A percentile compares a stretch with the other conserved stretches of the same genome.
Conservation (phyloP, 331 rosid genomes). For the Pyrus hybrid region DNA sequence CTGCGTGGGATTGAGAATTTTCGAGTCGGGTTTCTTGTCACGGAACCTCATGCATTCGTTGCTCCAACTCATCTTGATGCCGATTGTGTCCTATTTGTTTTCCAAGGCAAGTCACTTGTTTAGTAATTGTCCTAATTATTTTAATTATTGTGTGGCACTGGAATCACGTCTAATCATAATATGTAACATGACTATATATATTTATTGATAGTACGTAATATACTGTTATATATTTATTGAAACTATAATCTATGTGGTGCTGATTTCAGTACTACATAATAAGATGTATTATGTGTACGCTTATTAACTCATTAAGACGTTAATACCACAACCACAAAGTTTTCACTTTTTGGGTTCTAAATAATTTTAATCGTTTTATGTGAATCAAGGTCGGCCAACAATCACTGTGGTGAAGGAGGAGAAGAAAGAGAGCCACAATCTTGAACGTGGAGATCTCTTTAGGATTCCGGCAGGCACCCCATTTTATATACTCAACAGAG, state of each 20-base stretch:
- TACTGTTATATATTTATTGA: too few relatives aligned
- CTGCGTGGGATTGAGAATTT: slow-evolving; percentile 53
- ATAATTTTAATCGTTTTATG: too few relatives aligned
- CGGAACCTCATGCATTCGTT: slow-evolving; percentile 33
- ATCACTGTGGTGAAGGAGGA: slow-evolving; percentile 37
- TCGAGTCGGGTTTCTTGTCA: slow-evolving; percentile 41
- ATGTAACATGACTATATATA: too few relatives aligned
- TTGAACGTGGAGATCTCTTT: slow-evolving; percentile 49
- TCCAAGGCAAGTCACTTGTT: slow-evolving; percentile 24
- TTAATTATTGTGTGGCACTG: too few relatives aligned
- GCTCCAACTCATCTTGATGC: slow-evolving; percentile 55
- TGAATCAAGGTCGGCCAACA: slow-evolving; percentile 40
- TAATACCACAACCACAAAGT: too few relatives aligned
- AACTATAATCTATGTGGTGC: too few relatives aligned
- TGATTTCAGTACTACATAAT: too few relatives aligned
- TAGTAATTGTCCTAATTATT: background rate
- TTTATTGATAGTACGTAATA: too few relatives aligned
- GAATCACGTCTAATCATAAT: too few relatives aligned
- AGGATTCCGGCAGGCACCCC: slow-evolving; percentile 51
- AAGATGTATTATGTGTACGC: too few relatives aligned
- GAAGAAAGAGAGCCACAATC: slow-evolving; percentile 32
- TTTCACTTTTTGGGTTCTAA: background rate
- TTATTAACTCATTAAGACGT: too few relatives aligned
- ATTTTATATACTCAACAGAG: slow-evolving; percentile 44
- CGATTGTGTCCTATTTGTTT: slow-evolving; percentile 36